These are phyloP conservation scores for Pythium pyrilobum DNA, from an alignment of 352 stramenopile genomes.

Conservation along the genomic window DNA sequence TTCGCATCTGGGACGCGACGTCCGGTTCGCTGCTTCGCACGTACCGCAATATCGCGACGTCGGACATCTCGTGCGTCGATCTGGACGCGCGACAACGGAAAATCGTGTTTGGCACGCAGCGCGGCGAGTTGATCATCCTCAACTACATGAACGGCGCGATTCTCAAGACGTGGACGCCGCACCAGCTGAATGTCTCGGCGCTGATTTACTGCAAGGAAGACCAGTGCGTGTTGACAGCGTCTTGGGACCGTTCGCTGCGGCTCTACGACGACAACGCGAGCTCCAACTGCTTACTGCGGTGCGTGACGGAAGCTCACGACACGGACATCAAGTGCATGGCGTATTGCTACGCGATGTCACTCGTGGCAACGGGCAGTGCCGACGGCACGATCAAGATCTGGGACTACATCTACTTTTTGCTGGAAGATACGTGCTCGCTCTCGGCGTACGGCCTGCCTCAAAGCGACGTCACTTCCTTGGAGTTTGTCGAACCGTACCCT, in stretches of 20 bases:
- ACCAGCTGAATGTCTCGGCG: conserved; percentile 53
- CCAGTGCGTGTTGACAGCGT: conserved; percentile 61
- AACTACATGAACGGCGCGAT: conserved; percentile 77
- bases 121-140: conserved; percentile 58
- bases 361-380: conserved; percentile 53
- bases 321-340: conserved; percentile 73
- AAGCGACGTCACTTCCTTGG: conserved; percentile 54
- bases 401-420: conserved; percentile 82
- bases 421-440: conserved; percentile 48
- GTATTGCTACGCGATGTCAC: conserved; percentile 65
- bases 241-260: conserved; percentile 67
- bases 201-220: conserved; percentile 78
- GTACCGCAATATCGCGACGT: conserved; percentile 40
- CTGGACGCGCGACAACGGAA: conserved; percentile 67
- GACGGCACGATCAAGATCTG: conserved; percentile 77
- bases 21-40: conserved; percentile 50
- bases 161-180: conserved; percentile 55
- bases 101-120: conserved; percentile 58
- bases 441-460: conserved; percentile 4
- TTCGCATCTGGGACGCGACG: conserved; percentile 65
- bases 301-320: conserved; percentile 64
- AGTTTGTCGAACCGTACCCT: conserved; percentile 74
- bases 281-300: conserved; percentile 54
- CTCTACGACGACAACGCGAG: conserved; percentile 65
- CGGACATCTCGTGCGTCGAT: conserved; percentile 71